Percentiles rank a stretch among this genome's conserved stretches.
Evolutionary conservation across 257 asterid genomes (phyloP).

Genomic region (Echium plantagineum): DNA sequence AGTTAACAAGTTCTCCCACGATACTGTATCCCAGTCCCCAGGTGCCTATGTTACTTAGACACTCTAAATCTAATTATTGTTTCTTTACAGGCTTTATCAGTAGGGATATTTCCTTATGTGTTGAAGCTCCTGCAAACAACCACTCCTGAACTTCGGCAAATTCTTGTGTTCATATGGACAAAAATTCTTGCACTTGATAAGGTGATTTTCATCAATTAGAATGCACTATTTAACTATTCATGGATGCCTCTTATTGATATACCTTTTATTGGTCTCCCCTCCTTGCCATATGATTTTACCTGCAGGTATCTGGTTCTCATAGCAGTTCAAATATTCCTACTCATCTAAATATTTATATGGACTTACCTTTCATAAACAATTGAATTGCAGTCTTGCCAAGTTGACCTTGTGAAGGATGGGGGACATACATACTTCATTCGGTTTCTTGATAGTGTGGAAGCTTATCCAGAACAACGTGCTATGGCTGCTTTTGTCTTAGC

Average conservation of each 20-base stretch:
- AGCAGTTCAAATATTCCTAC: background rate
- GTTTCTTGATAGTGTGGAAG: constrained; percentile 73
- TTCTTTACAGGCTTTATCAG: constrained; percentile 57
- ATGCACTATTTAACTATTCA: background rate
- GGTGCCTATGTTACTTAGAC: too few relatives aligned
- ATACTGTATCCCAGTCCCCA: too few relatives aligned
- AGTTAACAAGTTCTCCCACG: too few relatives aligned
- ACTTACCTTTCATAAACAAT: constrained; percentile 9
- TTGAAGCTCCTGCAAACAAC: constrained; percentile 79
- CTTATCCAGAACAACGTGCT: constrained; percentile 84
- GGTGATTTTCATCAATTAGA: constrained; percentile 42
- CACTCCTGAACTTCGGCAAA: constrained; percentile 92
- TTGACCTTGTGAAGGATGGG: constrained; percentile 80
- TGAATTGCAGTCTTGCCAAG: constrained; percentile 65
- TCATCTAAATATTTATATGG: too few relatives aligned
- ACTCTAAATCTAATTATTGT: background rate
- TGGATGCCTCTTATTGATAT: background rate
- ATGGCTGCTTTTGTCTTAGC: constrained; percentile 94
- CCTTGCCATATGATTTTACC: background rate
- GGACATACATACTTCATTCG: constrained; percentile 72
- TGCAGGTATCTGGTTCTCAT: background rate
- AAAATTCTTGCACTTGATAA: constrained; percentile 94
- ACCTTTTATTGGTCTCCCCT: background rate
- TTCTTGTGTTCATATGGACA: constrained; percentile 97
- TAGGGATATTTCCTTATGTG: constrained; percentile 82